phyloP scores from a whole-genome alignment of 2,329 filamentous ascomycete genomes.

The Achaetomium macrosporum region DNA sequence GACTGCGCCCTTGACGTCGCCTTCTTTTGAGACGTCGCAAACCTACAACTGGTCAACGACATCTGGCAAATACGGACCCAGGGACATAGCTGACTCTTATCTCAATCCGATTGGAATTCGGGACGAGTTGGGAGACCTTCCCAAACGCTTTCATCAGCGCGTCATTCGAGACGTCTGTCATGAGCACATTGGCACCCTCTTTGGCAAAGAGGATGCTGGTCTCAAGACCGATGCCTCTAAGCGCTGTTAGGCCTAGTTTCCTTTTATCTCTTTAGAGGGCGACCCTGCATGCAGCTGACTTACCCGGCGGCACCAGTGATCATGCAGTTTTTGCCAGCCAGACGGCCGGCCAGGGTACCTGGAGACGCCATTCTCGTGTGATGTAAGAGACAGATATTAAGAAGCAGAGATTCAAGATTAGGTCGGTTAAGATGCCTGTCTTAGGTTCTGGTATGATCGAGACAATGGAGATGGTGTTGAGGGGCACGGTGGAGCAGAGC shows the following conservation, averaged over 20 bases:
- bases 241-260: conserved; percentile 8
- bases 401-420: too few relatives aligned
- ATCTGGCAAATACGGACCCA: neutral
- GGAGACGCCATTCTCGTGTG: conserved; percentile 8
- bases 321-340: conserved; percentile 59
- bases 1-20: conserved; percentile 68
- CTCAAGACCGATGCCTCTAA: conserved; percentile 86
- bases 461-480: neutral
- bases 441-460: neutral
- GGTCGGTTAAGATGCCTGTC: too few relatives aligned
- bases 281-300: too few relatives aligned
- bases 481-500: neutral
- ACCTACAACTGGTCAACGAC: conserved; percentile 27
- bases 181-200: conserved; percentile 78
- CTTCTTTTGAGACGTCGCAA: conserved; percentile 80
- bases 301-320: conserved; percentile 85
- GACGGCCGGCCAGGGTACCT: conserved; percentile 36
- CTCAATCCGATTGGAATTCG: conserved; percentile 54
- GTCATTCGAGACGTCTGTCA: conserved; percentile 76
- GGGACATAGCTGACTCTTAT: conserved; percentile 38
- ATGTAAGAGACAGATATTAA: too few relatives aligned
- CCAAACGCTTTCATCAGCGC: conserved; percentile 67
- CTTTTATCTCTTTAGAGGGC: neutral
- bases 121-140: conserved; percentile 69
- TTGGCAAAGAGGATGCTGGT: conserved; percentile 83